A percentile compares a stretch with the other conserved stretches of the same genome.
Evolutionary conservation across 176 grass and related monocot genomes (phyloP).

Genomic region (Avena eriantha): DNA sequence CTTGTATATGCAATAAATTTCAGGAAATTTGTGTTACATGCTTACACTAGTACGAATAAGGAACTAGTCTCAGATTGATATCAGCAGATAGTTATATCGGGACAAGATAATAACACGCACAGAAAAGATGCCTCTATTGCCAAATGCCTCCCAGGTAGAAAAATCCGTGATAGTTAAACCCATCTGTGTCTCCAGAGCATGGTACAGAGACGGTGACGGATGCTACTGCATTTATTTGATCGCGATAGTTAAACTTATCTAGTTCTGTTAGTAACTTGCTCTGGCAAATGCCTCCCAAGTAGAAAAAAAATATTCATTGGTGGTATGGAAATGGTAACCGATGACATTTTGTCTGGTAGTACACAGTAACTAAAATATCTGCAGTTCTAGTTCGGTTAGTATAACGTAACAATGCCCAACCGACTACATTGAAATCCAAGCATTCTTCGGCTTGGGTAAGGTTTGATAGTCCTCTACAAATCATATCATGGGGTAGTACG

Average conservation of each 20-base stretch:
- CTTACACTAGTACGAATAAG: background rate
- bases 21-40: background rate
- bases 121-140: background rate
- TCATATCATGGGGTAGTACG: background rate
- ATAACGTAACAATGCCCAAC: background rate
- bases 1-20: too few species aligned
- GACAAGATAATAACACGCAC: background rate
- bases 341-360: background rate
- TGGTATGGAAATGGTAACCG: background rate
- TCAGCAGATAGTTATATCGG: background rate
- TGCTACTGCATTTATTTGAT: too few species aligned
- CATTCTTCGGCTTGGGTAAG: background rate
- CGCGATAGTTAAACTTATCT: too few species aligned
- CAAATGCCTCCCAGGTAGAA: background rate
- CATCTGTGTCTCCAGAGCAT: background rate
- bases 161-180: background rate
- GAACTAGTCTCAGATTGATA: background rate
- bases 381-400: background rate
- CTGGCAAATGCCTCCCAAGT: background rate
- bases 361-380: background rate
- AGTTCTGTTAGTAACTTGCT: too few species aligned
- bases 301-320: too few species aligned
- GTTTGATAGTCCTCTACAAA: too few species aligned
- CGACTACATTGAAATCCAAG: background rate
- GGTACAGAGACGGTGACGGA: background rate